Conservation (phyloP, 2,329 filamentous ascomycete species). For the Claviceps sp. region DNA sequence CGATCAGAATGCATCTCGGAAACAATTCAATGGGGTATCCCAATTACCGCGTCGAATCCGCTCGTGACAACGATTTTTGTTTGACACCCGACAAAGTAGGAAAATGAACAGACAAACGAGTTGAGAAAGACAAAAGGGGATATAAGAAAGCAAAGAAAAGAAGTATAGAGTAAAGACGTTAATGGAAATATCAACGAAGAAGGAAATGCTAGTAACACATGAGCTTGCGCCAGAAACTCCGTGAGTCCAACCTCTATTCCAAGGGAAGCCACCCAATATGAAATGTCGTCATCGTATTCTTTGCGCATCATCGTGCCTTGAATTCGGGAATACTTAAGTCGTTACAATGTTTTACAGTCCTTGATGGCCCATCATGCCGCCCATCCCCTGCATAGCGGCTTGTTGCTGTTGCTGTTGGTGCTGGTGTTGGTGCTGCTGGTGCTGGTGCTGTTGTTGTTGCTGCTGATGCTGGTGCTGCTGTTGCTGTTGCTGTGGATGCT, state of each 20-base stretch:
- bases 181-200: conserved; percentile 1
- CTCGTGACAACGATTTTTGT: too few relatives aligned
- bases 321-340: neutral
- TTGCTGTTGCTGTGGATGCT: neutral
- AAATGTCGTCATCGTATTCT: neutral
- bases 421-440: conserved; percentile 7
- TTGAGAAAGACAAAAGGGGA: neutral
- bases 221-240: conserved; percentile 3
- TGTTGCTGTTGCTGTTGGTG: conserved; percentile 12
- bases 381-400: conserved; percentile 37
- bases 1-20: conserved; percentile 7
- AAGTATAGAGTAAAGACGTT: conserved; percentile 4
- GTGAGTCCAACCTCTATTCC: neutral
- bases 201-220: neutral
- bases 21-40: conserved; percentile 20
- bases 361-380: conserved; percentile 39
- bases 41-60: conserved; percentile 12
- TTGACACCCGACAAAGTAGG: neutral
- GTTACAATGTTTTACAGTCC: conserved; percentile 25
- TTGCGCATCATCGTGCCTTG: neutral
- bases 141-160: neutral
- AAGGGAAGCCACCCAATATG: neutral
- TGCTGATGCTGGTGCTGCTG: neutral
- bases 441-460: neutral
- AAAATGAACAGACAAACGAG: neutral